Percentiles rank a stretch among this genome's conserved stretches.
These are phyloP conservation scores for Leucocoprinus leucothites DNA, from an alignment of 768 basidiomycete genomes.

Conservation along the genomic window DNA sequence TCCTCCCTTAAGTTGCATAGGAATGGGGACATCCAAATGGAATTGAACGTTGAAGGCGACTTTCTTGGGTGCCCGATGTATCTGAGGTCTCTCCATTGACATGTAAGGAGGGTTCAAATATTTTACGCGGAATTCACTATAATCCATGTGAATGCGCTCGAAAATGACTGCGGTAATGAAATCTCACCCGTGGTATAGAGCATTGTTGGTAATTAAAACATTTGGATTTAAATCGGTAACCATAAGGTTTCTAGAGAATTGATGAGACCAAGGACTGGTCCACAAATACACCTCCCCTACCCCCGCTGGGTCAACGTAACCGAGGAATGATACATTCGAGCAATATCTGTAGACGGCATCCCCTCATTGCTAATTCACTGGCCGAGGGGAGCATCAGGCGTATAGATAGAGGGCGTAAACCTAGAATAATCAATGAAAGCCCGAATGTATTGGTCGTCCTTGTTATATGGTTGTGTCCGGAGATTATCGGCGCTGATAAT, in stretches of 20 bases:
- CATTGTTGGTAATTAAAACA: constrained; percentile 21
- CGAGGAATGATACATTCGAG: constrained; percentile 61
- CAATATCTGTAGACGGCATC: constrained; percentile 38
- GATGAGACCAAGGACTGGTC: constrained; percentile 11
- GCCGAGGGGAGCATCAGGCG: constrained; percentile 39
- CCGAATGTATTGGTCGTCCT: constrained; percentile 92
- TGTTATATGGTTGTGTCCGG: constrained; percentile 75
- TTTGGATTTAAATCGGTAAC: constrained; percentile 49
- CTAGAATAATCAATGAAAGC: constrained; percentile 62
- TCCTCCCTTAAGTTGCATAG: constrained; percentile 21
- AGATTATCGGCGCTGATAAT: constrained; percentile 89
- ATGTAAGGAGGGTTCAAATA: constrained; percentile 42
- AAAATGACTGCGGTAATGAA: too few species aligned
- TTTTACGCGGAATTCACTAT: constrained; percentile 40
- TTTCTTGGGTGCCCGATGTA: constrained; percentile 32
- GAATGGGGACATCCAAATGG: constrained; percentile 29
- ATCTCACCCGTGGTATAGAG: constrained; percentile 23
- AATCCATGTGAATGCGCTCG: neutral
- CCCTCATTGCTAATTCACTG: constrained; percentile 44
- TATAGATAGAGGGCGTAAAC: constrained; percentile 46
- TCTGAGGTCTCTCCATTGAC: constrained; percentile 29
- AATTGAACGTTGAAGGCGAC: constrained; percentile 35
- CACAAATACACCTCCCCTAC: constrained; percentile 22
- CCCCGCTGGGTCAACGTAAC: constrained; percentile 56
- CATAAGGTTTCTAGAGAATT: constrained; percentile 20